A percentile compares a stretch with the other conserved stretches of the same genome.
Conservation (phyloP, 1,284 basidiomycete species). For the Sanghuangporus sanghuang region DNA sequence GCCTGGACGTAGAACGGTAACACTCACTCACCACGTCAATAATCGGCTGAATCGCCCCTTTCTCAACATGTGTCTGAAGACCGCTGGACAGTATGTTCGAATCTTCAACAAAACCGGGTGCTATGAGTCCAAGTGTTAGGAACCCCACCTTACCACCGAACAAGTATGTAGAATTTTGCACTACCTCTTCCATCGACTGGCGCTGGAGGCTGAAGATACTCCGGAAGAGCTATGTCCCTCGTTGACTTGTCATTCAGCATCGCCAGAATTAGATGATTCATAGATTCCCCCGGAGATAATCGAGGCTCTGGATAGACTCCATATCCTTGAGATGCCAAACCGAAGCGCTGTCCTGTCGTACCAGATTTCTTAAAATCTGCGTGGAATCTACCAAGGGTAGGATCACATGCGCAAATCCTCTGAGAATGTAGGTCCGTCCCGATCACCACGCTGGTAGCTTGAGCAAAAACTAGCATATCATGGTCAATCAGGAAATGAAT, state of each 20-base stretch:
- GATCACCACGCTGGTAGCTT: neutral
- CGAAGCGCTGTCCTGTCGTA: neutral
- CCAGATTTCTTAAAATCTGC: too few species aligned
- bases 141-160: neutral
- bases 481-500: neutral
- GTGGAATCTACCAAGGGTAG: neutral
- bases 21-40: neutral
- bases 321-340: neutral
- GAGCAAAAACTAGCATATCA: neutral
- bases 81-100: neutral
- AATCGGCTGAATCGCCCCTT: neutral
- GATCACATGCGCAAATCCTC: neutral
- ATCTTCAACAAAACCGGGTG: neutral
- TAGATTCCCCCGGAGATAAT: neutral
- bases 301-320: neutral
- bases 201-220: neutral
- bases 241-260: neutral
- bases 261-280: neutral
- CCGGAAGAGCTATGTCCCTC: neutral
- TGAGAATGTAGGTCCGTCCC: neutral
- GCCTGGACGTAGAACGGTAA: neutral
- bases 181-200: neutral
- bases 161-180: neutral
- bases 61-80: neutral
- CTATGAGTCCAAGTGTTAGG: neutral